These are phyloP conservation scores for Salix caprea DNA, from an alignment of 345 rosid genomes.

Conservation along the genomic window DNA sequence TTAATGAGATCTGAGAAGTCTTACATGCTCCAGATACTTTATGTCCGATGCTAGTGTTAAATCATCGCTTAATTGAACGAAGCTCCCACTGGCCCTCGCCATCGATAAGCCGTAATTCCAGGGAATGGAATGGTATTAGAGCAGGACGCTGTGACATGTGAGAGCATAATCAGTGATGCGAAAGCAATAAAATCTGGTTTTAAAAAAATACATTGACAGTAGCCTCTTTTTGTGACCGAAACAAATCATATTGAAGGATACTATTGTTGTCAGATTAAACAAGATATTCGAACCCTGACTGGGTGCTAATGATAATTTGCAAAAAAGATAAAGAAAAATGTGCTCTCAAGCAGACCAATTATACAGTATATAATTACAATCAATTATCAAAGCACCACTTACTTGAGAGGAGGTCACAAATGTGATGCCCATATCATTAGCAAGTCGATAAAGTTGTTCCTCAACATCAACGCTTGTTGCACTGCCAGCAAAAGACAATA, in stretches of 20 bases:
- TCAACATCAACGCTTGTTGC: slow-evolving; percentile 96
- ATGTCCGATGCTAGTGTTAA: background rate
- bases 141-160: slow-evolving; percentile 67
- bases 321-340: background rate
- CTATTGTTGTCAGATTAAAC: background rate
- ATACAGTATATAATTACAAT: background rate
- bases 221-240: background rate
- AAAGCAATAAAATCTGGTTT: background rate
- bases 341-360: background rate
- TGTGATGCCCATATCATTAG: slow-evolving; percentile 76
- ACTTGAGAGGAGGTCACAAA: slow-evolving; percentile 94
- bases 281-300: background rate
- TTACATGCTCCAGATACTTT: background rate
- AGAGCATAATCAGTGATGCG: background rate
- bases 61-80: slow-evolving; percentile 53
- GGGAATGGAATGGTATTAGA: slow-evolving; percentile 75
- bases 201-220: background rate
- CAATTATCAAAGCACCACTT: slow-evolving; percentile 16
- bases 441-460: slow-evolving; percentile 88
- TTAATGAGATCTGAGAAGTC: background rate
- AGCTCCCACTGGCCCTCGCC: slow-evolving; percentile 99
- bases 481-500: slow-evolving; percentile 35
- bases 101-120: slow-evolving; percentile 77
- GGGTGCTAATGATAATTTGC: background rate
- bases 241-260: background rate